A percentile compares a stretch with the other conserved stretches of the same genome.
These are phyloP conservation scores for Gossypium herbaceum DNA, from an alignment of 345 rosid genomes.

Conservation along the genomic window DNA sequence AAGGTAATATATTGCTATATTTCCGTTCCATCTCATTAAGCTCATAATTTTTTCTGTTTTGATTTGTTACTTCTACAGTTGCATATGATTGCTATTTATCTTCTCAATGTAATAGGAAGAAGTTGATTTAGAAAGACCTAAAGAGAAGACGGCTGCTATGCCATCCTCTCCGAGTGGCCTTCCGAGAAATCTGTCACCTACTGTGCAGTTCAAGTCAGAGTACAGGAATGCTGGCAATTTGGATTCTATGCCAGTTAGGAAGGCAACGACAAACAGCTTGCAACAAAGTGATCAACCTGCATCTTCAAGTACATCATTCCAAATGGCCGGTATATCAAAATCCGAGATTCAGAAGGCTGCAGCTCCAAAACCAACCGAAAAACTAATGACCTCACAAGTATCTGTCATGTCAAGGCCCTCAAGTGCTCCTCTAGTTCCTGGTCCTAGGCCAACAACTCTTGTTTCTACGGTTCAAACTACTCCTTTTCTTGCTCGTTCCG, in stretches of 20 bases:
- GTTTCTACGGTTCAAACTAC: conserved; percentile 54
- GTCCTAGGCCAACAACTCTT: conserved; percentile 43
- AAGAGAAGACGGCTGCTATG: conserved; percentile 51
- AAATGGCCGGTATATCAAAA: conserved; percentile 28
- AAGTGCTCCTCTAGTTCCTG: conserved; percentile 79
- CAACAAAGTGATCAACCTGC: conserved; percentile 41
- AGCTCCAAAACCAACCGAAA: conserved; percentile 41
- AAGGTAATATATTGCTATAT: conserved; percentile 38
- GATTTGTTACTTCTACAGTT: conserved; percentile 5
- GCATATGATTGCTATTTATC: background rate
- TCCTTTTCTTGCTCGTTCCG: conserved; percentile 66
- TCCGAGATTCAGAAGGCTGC: conserved; percentile 44
- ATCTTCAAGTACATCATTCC: conserved; percentile 28
- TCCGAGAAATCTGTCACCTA: conserved; percentile 30
- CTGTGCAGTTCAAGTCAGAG: conserved; percentile 42
- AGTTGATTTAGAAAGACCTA: conserved; percentile 54
- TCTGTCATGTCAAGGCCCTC: conserved; percentile 77
- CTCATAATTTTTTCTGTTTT: background rate
- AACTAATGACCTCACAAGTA: conserved; percentile 31
- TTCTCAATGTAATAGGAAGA: conserved; percentile 30
- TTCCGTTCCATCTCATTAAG: background rate
- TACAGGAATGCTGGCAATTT: conserved; percentile 31
- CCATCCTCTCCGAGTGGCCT: conserved; percentile 54
- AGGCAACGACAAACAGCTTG: conserved; percentile 36
- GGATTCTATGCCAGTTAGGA: conserved; percentile 36